Evolutionary conservation across 352 stramenopile species (phyloP), one percentile per base, ranked within the genome.

Genomic region (Thalassiosira hispida): DNA sequence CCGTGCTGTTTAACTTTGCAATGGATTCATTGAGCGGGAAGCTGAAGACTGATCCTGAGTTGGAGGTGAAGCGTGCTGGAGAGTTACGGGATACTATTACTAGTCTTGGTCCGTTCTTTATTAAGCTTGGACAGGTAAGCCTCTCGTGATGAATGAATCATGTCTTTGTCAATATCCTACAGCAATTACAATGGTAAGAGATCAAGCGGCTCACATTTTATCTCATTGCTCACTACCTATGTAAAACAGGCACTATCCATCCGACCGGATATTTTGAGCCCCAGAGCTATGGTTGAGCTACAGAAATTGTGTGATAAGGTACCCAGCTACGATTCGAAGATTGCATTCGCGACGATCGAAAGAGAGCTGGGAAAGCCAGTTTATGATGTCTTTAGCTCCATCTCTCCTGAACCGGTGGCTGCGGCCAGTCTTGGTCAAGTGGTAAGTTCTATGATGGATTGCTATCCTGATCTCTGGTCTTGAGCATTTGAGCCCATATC

Each of bases 271-370:
- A 85, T 96, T 51, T 61, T 97, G 6, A 88, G 76, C 22, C 92
- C 92, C 12, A 72, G 88, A 9, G 87, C 77, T 7, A 95, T 97
- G 88, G 88, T 95, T 3, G 92, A 96, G 73, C 73, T 97, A 22
- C 91, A 94, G 71, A 92, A 93, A 56, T 70, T 97, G 2, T 97
- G 94, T 73, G 94, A 97, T 69, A 95, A 95, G 66, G 94, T 96
- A 4, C 92, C 93, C 3, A 87, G 72, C 9, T 95, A 89, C 60
- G 83, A 94, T 79, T 88, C 81, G 0, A 83, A 86, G 31, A 87
- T 94, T 55, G 90, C 91, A 11, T 92, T 95, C 64, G 75, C 81
- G 7, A 96, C 91, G 1, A 95, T 97, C 33, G 84, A 95, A 57
- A 47, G 68, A 18, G 94, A 97, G 77, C 77, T 96, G 27, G 93